Base-by-base conservation (phyloP, 768 basidiomycete genomes). In the Tephrocybe sp. region DNA sequence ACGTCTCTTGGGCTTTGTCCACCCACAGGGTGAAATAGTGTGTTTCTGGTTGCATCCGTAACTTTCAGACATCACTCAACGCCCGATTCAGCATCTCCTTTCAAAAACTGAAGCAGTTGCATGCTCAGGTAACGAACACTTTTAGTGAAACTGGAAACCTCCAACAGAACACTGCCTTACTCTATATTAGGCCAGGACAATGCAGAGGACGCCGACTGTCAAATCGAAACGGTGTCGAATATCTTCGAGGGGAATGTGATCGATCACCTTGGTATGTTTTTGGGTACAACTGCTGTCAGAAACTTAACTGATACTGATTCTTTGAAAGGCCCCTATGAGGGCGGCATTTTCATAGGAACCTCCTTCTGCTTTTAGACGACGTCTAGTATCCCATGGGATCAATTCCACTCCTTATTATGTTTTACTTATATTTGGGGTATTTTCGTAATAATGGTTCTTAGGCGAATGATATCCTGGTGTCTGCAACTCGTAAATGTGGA, bases 321-420 rank as follows among this genome's bases (percentile, higher is more conserved):
- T 36, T 37, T 21, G n/a, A 8, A 43, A 56, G 56, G 51, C 18
- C 59, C 56, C 11, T 64, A 62, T 25, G 34, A 78, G 48, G 76
- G 74, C 15, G 76, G 73, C 20, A 70, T 78, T 40, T 69, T 61
- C 52, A 71, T 79, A 20, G 78, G 78, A 40, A 71, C 70, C 3
- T 49, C 66, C 8, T 72, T 61, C 53, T 65, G 58, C 46, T 67
- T 41, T 37, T 56, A 58, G 49, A 11, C 14, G 2, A 17, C 20
- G 10, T 17, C 26, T 26, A n/a, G 5, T 38, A 39, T 28, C 40
- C 32, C 47, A 17, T 43, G 26, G 46, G 37, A 30, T 45, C 26
- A 10, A 2, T 20, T 54, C 37, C 48, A 40, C 21, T 54, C 47
- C 1, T 54, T 45, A 36, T 14, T 30, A 15, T 10, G 15, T 9